Evolutionary conservation across 2,329 filamentous ascomycete species (phyloP), one percentile per base, ranked within the genome.

Genomic region (Ceratocystis smalleyi): DNA sequence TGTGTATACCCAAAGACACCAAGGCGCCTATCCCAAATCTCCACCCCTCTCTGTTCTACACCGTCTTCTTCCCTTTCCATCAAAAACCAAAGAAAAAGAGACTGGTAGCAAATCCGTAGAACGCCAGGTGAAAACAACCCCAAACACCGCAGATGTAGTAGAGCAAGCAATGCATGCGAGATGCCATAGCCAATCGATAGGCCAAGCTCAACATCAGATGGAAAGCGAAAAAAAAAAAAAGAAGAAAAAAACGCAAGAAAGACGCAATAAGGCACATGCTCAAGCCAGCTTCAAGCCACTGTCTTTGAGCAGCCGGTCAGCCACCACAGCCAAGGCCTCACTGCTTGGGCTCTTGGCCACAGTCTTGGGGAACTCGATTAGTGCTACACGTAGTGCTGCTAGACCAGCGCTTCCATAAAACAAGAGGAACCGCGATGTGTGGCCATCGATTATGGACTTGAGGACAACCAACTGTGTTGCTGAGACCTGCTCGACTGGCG

Each of bases 361-460:
- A 64, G 76, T 78, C 30, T 75, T 75, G 0, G 89, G 90, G 60
- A 94, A 85, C 12, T 89, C 86, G n/a, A 94, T 74, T 30, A 92
- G 76, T 0, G 88, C 88, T 62, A 82, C 77, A 45, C 84, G 79
- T 68, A 96, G 73, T 1, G 89, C 83, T 0, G 82, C 86, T n/a
- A 88, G 72, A 0, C 83, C 91, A 6, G 87, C 83, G 61, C 83
- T 84, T 0, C 91, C 92, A 70, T 91, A 99, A 69, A 94, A 89
- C 15, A 79, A 78, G 60, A 96, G 76, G 70, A 97, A 90, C 19
- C 87, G 85, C 63, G 83, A 79, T 67, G 89, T 85, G 67, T 87
- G 87, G 27, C 86, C 82, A 63, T 87, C 81, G 35, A 92, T 82
- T 80, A 92, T 85, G 6, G 83, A 78, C 66, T 85, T 82, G 49